Evolutionary conservation across 148 eudicot genomes (phyloP), one percentile per base, ranked within the genome.

Genomic region (Nepenthes mirabilis): DNA sequence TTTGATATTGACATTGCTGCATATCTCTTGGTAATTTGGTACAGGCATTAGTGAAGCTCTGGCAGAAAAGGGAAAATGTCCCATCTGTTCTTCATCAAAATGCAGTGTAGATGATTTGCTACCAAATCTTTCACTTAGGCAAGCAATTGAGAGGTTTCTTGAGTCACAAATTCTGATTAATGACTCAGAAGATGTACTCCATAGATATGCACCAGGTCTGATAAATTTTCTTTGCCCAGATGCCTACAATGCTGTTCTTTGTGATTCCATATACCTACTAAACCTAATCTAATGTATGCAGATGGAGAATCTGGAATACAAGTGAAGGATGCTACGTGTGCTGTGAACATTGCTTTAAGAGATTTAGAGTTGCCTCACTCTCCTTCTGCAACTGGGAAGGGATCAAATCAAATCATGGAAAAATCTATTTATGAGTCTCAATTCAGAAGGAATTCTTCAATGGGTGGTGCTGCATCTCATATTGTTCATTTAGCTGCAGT

Each of bases 231-330:
- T 43, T 13, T 49, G 1, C 11, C 11, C 13, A n/a, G 13, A 10
- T 49, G 11, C 14, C 52, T 12, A 49, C 6, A 49, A 49, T 49
- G 11, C 23, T 23, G 52, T 2, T 12, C 3, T 49, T 49, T 6
- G 12, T 40, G 6, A 40, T 3, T 3, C 45, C 8, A 40, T 40
- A 40, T 4, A 0, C 23, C 23, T 23, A 23, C 23, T 23, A 23
- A 23, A 23, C 23, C 8, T 8, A 40, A 40, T 8, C 4, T 40
- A 40, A 40, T 3, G 8, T 54, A 36, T 70, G 60, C 79, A 87
- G 95, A 87, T 72, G 82, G 83, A 37, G 95, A 87, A 81, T 87
- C 95, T 71, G 89, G 88, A 62, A 81, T 83, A 63, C 87, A 87
- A 58, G 84, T 47, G 36, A 79, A 56, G 56, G 81, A 79, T 37